Evolutionary conservation across 805 yeast genomes (phyloP).

Genomic region (Pichia deserticola): DNA sequence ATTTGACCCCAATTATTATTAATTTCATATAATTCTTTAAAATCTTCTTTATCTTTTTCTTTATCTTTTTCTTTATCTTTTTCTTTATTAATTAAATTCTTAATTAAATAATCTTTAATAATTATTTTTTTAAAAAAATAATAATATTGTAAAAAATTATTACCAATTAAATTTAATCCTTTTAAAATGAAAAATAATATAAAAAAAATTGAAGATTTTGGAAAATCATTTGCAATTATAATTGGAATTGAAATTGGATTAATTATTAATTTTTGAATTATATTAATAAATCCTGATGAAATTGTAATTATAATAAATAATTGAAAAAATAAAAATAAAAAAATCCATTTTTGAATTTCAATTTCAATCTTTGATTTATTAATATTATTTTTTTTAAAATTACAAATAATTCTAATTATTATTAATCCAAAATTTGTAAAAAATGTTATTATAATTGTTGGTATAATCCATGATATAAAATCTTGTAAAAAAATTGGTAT

Average conservation of each 20-base stretch:
- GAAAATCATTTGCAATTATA: slow-evolving; percentile 68
- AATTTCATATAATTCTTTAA: slow-evolving; percentile 29
- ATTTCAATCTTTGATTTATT: slow-evolving; percentile 58
- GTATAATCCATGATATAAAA: slow-evolving; percentile 54
- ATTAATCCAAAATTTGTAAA: slow-evolving; percentile 57
- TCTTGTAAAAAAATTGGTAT: slow-evolving; percentile 49
- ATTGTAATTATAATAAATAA: slow-evolving; percentile 78
- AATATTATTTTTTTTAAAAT: slow-evolving; percentile 48
- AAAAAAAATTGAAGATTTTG: slow-evolving; percentile 82
- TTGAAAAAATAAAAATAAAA: slow-evolving; percentile 72
- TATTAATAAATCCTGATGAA: slow-evolving; percentile 66
- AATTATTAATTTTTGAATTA: slow-evolving; percentile 52
- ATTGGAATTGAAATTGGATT: slow-evolving; percentile 70
- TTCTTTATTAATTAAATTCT: slow-evolving; percentile 29
- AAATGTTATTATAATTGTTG: slow-evolving; percentile 56
- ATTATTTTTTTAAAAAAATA: slow-evolving; percentile 36
- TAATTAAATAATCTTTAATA: slow-evolving; percentile 19
- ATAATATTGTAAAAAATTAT: slow-evolving; percentile 54
- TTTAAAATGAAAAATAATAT: slow-evolving; percentile 68
- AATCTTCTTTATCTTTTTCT: slow-evolving; percentile 36
- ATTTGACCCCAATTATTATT: slow-evolving; percentile 66
- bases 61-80: slow-evolving; percentile 45
- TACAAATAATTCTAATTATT: slow-evolving; percentile 47
- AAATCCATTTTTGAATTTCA: slow-evolving; percentile 74
- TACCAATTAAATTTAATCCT: slow-evolving; percentile 72